Evolutionary conservation across 2,329 filamentous ascomycete genomes (phyloP).

Genomic region (Colletotrichum melonis): DNA sequence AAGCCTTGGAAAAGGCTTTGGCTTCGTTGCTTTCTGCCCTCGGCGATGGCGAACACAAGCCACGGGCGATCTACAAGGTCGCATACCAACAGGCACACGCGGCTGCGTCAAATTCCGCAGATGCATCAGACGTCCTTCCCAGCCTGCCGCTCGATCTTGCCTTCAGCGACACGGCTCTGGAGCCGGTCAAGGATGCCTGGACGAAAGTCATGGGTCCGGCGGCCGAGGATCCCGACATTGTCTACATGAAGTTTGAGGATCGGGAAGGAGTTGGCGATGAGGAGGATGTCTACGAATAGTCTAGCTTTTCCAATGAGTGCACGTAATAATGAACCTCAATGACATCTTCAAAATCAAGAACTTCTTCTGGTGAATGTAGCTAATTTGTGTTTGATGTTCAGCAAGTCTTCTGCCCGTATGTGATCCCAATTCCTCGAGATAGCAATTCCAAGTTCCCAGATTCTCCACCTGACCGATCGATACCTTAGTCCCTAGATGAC

Average conservation of each 20-base stretch:
- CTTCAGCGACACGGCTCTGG: conserved; percentile 78
- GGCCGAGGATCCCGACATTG: conserved; percentile 49
- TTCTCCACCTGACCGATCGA: not conserved
- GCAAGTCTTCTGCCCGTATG: conserved; percentile 8
- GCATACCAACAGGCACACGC: conserved; percentile 64
- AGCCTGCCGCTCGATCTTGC: conserved; percentile 72
- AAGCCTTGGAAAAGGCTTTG: conserved; percentile 53
- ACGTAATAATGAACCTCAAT: conserved; percentile 36
- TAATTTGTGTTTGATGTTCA: conserved; percentile 26
- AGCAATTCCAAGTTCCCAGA: conserved; percentile 9
- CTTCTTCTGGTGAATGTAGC: conserved; percentile 11
- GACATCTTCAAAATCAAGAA: conserved; percentile 8
- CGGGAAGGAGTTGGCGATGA: conserved; percentile 72
- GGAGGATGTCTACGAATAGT: conserved; percentile 59
- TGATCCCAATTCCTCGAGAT: conserved; percentile 6
- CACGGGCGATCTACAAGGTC: conserved; percentile 60
- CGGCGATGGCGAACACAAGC: conserved; percentile 41
- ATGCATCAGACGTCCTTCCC: conserved; percentile 65
- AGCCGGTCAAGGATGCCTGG: conserved; percentile 78
- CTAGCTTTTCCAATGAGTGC: conserved; percentile 14
- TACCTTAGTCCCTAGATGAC: not conserved
- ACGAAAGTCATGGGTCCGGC: conserved; percentile 66
- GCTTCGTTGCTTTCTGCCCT: conserved; percentile 51
- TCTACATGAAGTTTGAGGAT: conserved; percentile 85
- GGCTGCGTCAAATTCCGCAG: conserved; percentile 41